Percentiles rank a stretch among this genome's conserved stretches.
phyloP scores from a whole-genome alignment of 306 rosid species.

The Prunus mongolica region DNA sequence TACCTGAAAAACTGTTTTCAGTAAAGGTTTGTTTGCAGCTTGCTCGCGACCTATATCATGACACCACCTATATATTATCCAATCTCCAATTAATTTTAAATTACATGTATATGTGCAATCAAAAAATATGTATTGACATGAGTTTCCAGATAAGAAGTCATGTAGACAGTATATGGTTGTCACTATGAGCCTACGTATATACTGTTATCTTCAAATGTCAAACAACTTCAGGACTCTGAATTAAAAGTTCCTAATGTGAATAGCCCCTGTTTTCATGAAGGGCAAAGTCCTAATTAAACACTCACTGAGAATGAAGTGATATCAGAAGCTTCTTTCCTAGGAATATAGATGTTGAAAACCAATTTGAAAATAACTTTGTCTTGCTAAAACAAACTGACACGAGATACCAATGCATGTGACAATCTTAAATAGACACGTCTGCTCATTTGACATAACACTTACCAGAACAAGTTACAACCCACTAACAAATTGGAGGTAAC shows the following conservation, averaged over 20 bases:
- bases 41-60: conserved; percentile 96
- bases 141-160: not conserved
- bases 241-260: too few relatives aligned
- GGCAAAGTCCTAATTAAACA: too few relatives aligned
- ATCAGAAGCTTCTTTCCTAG: too few relatives aligned
- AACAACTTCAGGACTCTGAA: too few relatives aligned
- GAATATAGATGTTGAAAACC: too few relatives aligned
- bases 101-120: not conserved
- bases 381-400: too few relatives aligned
- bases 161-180: too few relatives aligned
- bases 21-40: conserved; percentile 89
- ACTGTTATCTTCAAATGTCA: too few relatives aligned
- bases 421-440: not conserved
- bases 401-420: not conserved
- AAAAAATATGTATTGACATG: not conserved
- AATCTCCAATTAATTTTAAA: conserved; percentile 10
- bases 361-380: too few relatives aligned
- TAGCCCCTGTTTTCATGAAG: too few relatives aligned
- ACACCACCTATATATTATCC: conserved; percentile 72
- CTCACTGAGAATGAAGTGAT: too few relatives aligned
- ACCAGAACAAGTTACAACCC: not conserved
- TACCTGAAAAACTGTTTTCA: conserved; percentile 94
- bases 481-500: not conserved
- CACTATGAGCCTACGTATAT: not conserved
- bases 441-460: not conserved